A percentile compares a stretch with the other conserved stretches of the same genome.
Conservation (phyloP, 1,139 yeast species). For the Saccharomyces hybrid region DNA sequence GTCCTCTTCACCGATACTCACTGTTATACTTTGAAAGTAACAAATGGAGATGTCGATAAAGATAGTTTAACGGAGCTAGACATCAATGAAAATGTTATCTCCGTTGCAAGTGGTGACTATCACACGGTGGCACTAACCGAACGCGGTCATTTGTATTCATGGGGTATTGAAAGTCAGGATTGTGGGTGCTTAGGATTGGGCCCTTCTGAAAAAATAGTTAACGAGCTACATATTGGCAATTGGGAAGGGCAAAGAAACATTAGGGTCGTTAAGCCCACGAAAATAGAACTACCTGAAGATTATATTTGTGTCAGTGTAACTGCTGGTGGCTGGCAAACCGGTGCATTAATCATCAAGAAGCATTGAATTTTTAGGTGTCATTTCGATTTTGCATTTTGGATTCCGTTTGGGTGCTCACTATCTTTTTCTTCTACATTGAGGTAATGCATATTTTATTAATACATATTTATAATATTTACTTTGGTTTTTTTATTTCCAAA, state of each 20-base stretch:
- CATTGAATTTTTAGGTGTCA: neutral
- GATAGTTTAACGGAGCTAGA: conserved; percentile 20
- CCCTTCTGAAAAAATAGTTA: conserved; percentile 28
- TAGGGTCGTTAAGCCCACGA: conserved; percentile 40
- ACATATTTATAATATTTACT: conserved; percentile 21
- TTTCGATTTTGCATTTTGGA: neutral
- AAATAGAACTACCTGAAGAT: conserved; percentile 35
- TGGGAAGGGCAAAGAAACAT: conserved; percentile 34
- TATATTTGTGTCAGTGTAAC: conserved; percentile 41
- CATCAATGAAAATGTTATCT: conserved; percentile 44
- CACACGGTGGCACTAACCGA: conserved; percentile 57
- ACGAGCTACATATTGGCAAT: conserved; percentile 27
- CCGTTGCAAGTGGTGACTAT: conserved; percentile 66
- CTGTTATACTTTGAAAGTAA: conserved; percentile 32
- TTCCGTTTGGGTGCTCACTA: neutral
- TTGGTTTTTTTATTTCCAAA: neutral
- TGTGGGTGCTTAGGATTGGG: conserved; percentile 76
- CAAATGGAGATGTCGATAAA: conserved; percentile 33
- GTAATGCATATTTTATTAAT: conserved; percentile 35
- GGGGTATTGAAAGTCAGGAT: conserved; percentile 58
- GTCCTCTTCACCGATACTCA: conserved; percentile 42
- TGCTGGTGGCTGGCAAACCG: conserved; percentile 81
- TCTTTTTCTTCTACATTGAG: conserved; percentile 6
- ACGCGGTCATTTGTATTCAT: conserved; percentile 52
- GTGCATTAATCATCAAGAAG: conserved; percentile 39